Conservation (phyloP, 75 land plant species). For the Sequoia sempervirens region DNA sequence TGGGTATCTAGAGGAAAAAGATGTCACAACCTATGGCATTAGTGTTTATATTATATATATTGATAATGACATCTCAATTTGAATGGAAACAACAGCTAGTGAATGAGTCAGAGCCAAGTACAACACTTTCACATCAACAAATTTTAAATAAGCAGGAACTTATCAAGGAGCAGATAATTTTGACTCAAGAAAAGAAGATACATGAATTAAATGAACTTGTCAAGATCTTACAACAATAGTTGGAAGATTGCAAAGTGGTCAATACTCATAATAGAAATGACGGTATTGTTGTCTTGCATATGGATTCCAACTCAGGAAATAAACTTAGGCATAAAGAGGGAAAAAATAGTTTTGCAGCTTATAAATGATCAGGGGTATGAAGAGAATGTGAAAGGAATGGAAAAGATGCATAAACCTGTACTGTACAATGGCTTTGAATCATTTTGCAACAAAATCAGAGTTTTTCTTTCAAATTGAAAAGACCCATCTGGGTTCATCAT, state of each 20-base stretch:
- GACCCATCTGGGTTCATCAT: too few species aligned
- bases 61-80: conserved; percentile 67
- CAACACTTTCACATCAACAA: conserved; percentile 31
- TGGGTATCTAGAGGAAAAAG: conserved; percentile 1
- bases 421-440: too few species aligned
- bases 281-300: not conserved
- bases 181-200: conserved; percentile 37
- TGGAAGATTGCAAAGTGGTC: conserved; percentile 17
- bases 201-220: conserved; percentile 19
- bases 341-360: too few species aligned
- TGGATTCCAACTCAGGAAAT: too few species aligned
- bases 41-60: conserved; percentile 43
- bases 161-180: conserved; percentile 61
- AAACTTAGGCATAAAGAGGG: too few species aligned
- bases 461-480: too few species aligned
- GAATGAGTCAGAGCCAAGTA: conserved; percentile 31
- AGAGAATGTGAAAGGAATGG: too few species aligned
- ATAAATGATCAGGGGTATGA: too few species aligned
- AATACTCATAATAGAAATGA: not conserved
- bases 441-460: too few species aligned
- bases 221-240: conserved; percentile 21
- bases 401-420: too few species aligned
- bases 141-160: conserved; percentile 35
- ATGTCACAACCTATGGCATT: conserved; percentile 62
- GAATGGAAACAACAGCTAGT: conserved; percentile 65